Percentiles rank a stretch among this genome's conserved stretches.
These are phyloP conservation scores for Tarenaya hassleriana DNA, from an alignment of 345 rosid genomes.

Conservation along the genomic window DNA sequence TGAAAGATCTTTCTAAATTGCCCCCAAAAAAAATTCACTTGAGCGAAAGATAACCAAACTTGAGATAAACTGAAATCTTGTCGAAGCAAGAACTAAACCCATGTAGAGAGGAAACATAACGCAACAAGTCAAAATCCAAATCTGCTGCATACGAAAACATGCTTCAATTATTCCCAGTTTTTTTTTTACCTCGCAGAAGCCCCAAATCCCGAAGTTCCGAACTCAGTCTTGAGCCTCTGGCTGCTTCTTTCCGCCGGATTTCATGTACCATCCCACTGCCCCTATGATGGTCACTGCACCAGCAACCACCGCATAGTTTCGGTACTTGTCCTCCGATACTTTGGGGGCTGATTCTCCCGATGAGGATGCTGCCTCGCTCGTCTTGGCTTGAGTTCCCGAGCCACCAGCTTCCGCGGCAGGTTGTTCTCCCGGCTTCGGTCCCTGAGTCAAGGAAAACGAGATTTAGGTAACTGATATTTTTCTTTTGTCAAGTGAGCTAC, in stretches of 20 bases:
- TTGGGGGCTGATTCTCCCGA: slow-evolving; percentile 48
- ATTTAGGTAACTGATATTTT: background rate
- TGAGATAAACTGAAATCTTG: too few relatives aligned
- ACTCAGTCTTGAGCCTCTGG: slow-evolving; percentile 56
- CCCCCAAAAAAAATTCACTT: too few relatives aligned
- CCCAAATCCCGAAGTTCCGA: background rate
- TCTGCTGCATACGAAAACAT: too few relatives aligned
- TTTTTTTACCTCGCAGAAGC: too few relatives aligned
- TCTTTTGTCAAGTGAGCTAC: background rate
- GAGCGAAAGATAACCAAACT: too few relatives aligned
- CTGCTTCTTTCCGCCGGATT: slow-evolving; percentile 61
- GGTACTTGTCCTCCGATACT: slow-evolving; percentile 61
- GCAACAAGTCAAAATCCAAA: too few relatives aligned
- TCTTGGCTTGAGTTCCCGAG: slow-evolving; percentile 39
- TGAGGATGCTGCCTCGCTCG: slow-evolving; percentile 33
- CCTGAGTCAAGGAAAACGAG: slow-evolving; percentile 30
- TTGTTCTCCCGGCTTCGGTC: slow-evolving; percentile 63
- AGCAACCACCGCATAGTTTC: slow-evolving; percentile 82
- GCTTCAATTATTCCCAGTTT: too few relatives aligned
- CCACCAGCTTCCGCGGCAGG: slow-evolving; percentile 34
- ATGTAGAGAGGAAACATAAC: too few relatives aligned
- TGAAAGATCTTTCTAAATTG: too few relatives aligned
- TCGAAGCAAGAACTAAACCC: too few relatives aligned
- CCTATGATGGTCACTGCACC: slow-evolving; percentile 53
- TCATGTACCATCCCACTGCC: slow-evolving; percentile 87